A percentile compares a stretch with the other conserved stretches of the same genome.
Conservation (phyloP, 2,329 filamentous ascomycete genomes). For the Aurifilum marmelostoma region DNA sequence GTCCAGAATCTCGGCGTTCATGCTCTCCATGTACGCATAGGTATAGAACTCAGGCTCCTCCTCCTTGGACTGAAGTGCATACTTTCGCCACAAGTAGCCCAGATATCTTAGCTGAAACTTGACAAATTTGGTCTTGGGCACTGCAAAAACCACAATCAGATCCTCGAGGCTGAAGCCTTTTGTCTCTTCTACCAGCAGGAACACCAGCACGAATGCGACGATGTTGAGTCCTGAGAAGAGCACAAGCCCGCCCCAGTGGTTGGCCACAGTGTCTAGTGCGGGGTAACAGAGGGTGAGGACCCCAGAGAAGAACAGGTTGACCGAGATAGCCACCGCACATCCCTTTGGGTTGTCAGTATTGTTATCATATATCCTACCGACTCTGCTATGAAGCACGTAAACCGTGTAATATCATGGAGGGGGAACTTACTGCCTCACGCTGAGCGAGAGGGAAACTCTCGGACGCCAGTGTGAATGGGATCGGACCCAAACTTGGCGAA, state of each 20-base stretch:
- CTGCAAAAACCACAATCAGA: slow-evolving; percentile 45
- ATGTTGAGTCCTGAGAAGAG: slow-evolving; percentile 53
- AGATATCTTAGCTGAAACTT: slow-evolving; percentile 38
- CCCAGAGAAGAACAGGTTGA: slow-evolving; percentile 52
- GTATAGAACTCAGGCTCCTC: slow-evolving; percentile 25
- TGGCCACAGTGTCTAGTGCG: slow-evolving; percentile 35
- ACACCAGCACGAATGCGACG: slow-evolving; percentile 49
- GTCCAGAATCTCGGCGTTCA: not conserved
- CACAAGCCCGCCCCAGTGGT: slow-evolving; percentile 42
- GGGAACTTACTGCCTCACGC: slow-evolving; percentile 45
- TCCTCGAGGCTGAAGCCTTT: slow-evolving; percentile 46
- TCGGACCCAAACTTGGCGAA: slow-evolving; percentile 48
- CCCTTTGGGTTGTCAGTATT: slow-evolving; percentile 35
- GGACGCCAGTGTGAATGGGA: slow-evolving; percentile 54
- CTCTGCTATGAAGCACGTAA: not conserved
- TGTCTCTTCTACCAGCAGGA: slow-evolving; percentile 49
- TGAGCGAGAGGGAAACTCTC: slow-evolving; percentile 55
- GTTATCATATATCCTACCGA: not conserved
- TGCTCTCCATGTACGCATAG: slow-evolving; percentile 7
- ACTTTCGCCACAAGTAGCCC: slow-evolving; percentile 15
- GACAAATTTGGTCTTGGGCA: slow-evolving; percentile 44
- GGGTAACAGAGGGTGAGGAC: slow-evolving; percentile 48
- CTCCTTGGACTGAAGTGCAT: slow-evolving; percentile 14
- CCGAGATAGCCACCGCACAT: slow-evolving; percentile 50
- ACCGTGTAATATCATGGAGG: no score